Evolutionary conservation across 2,329 filamentous ascomycete species (phyloP).

Genomic region (Torrubiellomyces zombiae): DNA sequence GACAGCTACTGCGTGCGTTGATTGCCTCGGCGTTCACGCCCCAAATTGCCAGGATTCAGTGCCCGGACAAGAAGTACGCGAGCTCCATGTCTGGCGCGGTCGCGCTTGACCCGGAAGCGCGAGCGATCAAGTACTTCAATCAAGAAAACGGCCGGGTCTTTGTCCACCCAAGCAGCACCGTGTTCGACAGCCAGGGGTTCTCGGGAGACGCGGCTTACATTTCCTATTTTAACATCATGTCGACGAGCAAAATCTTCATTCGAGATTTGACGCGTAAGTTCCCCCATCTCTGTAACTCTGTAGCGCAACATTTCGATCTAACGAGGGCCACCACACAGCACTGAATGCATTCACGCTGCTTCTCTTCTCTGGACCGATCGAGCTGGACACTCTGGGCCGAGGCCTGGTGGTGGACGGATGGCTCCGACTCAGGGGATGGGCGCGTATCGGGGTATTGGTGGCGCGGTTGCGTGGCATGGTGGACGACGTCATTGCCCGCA

Average conservation of each 20-base stretch:
- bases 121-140: constrained; percentile 83
- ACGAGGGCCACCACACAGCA: no score
- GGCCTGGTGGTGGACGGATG: constrained; percentile 86
- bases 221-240: constrained; percentile 82
- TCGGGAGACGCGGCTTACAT: constrained; percentile 61
- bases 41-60: constrained; percentile 79
- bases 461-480: constrained; percentile 71
- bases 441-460: constrained; percentile 80
- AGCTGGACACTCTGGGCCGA: constrained; percentile 71
- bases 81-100: constrained; percentile 76
- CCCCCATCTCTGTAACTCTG: not conserved
- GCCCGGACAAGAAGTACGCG: constrained; percentile 92
- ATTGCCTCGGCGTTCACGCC: constrained; percentile 63
- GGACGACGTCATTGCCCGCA: constrained; percentile 65
- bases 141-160: constrained; percentile 78
- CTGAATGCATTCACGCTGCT: constrained; percentile 83
- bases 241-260: constrained; percentile 82
- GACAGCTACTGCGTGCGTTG: constrained; percentile 47
- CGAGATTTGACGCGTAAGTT: constrained; percentile 72
- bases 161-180: constrained; percentile 73
- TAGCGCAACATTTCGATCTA: no score
- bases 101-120: constrained; percentile 81
- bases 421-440: constrained; percentile 78
- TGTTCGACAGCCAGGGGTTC: constrained; percentile 72
- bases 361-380: constrained; percentile 72